Evolutionary conservation across 1,284 basidiomycete genomes (phyloP).

Genomic region (Ustilago bromivora): DNA sequence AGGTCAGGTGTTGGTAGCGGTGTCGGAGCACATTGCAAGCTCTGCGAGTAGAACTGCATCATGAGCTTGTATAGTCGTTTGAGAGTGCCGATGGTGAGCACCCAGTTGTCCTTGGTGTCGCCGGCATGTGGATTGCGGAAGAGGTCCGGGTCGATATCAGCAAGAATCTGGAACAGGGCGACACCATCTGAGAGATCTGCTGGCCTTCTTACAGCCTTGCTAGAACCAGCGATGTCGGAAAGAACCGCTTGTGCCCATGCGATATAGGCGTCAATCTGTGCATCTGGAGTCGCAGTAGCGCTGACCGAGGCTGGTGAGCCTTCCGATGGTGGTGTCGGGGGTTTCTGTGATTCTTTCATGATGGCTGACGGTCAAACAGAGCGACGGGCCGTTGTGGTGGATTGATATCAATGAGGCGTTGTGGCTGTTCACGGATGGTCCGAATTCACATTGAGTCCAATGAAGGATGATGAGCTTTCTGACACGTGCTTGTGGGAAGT

Average conservation of each 20-base stretch:
- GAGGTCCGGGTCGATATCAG: constrained; percentile 77
- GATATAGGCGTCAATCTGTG: constrained; percentile 49
- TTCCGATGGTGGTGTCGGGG: background rate
- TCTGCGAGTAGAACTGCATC: constrained; percentile 77
- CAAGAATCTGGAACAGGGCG: constrained; percentile 58
- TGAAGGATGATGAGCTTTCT: background rate
- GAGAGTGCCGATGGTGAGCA: constrained; percentile 82
- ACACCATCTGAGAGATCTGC: constrained; percentile 59
- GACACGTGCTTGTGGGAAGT: background rate
- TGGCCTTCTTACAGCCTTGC: constrained; percentile 16
- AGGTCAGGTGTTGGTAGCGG: constrained; percentile 55
- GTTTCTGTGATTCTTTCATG: constrained; percentile 26
- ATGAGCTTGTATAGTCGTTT: constrained; percentile 87
- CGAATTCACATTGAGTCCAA: background rate
- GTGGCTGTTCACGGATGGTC: background rate
- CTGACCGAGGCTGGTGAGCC: constrained; percentile 13
- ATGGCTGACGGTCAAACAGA: background rate
- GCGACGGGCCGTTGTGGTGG: background rate
- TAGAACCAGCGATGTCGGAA: constrained; percentile 20
- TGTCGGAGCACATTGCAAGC: constrained; percentile 36
- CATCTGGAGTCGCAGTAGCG: constrained; percentile 14
- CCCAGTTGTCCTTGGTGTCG: constrained; percentile 81
- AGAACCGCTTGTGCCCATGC: constrained; percentile 53
- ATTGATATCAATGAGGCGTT: background rate
- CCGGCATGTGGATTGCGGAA: constrained; percentile 72